phyloP scores from a whole-genome alignment of 129 eudicot genomes.

The Rutidosis leptorrhynchoides region DNA sequence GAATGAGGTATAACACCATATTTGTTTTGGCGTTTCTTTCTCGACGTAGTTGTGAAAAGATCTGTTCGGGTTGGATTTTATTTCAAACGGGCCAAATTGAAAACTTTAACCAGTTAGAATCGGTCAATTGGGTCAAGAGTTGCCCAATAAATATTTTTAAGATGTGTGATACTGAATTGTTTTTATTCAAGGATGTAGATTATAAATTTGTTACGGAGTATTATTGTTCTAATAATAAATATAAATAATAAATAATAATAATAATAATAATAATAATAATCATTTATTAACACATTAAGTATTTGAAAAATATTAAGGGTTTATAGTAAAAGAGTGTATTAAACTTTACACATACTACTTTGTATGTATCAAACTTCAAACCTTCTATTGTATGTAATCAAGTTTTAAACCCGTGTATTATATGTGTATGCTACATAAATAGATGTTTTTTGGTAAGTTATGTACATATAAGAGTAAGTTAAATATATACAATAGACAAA shows the following conservation, averaged over 20 bases:
- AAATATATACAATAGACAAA: no score
- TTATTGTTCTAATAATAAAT: neutral
- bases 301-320: neutral
- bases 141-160: neutral
- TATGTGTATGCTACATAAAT: no score
- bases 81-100: neutral
- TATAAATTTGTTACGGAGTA: neutral
- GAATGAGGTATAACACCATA: slow-evolving; percentile 29
- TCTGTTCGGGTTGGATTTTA: neutral
- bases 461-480: no score
- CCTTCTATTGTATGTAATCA: no score
- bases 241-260: neutral
- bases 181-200: neutral
- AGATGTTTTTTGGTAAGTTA: no score
- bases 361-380: no score
- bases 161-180: neutral
- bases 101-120: neutral
- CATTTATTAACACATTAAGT: neutral
- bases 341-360: no score
- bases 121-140: neutral
- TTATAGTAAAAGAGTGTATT: no score
- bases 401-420: no score
- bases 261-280: neutral
- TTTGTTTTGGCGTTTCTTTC: neutral
- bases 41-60: neutral